Percentiles rank a stretch among this genome's conserved stretches.
Conservation (phyloP, 495 filamentous ascomycete species). For the Jackrogersella minutella region DNA sequence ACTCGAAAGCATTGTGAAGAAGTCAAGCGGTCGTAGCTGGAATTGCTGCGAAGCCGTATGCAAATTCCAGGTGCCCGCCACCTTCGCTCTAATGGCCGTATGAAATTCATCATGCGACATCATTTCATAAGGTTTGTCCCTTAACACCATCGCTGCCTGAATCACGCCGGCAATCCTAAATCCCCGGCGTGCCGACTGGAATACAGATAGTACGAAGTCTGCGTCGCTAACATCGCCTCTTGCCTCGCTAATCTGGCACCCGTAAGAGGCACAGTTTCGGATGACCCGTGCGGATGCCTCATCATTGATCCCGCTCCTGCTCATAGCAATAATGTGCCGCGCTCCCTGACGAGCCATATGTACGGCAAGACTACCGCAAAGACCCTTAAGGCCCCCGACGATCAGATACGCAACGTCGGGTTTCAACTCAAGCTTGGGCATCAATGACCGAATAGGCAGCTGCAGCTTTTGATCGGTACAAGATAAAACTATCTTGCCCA, state of each 20-base stretch:
- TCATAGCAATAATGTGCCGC: no score
- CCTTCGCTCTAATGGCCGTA: conserved; percentile 60
- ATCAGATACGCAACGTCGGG: conserved; percentile 8
- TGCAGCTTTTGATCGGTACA: conserved; percentile 44
- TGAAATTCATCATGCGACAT: conserved; percentile 39
- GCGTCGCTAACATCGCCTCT: conserved; percentile 43
- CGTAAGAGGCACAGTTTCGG: conserved; percentile 47
- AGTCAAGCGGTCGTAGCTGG: conserved; percentile 61
- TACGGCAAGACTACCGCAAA: neutral
- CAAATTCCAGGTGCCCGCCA: conserved; percentile 62
- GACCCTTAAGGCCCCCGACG: no score
- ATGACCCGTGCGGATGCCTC: conserved; percentile 46
- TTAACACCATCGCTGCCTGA: conserved; percentile 63
- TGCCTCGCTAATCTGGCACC: conserved; percentile 41
- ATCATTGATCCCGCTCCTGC: conserved; percentile 53
- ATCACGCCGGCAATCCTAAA: conserved; percentile 51
- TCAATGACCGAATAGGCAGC: no score
- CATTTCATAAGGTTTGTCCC: no score
- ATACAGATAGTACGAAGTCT: no score
- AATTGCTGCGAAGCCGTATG: conserved; percentile 55
- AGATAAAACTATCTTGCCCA: no score
- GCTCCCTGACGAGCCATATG: no score
- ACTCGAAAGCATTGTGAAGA: conserved; percentile 70
- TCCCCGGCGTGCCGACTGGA: no score
- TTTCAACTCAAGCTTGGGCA: no score